Base-by-base conservation (phyloP, 768 basidiomycete genomes). In the Agaricus blazei region DNA sequence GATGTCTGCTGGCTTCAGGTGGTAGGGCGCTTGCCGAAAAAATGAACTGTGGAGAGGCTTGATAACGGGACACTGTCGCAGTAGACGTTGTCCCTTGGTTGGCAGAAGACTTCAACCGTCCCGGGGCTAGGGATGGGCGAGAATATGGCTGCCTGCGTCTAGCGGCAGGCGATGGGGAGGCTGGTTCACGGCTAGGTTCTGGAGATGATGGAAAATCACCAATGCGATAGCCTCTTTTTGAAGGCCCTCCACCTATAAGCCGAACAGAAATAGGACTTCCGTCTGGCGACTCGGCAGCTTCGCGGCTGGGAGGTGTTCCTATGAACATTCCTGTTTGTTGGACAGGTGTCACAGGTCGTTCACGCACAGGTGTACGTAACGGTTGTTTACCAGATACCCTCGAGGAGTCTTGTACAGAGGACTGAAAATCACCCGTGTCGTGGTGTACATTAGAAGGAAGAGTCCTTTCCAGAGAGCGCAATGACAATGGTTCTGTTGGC, bases 121-220 rank as follows among this genome's bases (percentile, higher is more conserved):
- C 65, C 5, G 65, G 62, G 37, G 62, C 15, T 62, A 62, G 6
- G 58, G 59, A 48, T 63, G 56, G 54, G 44, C 60, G 15, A 37
- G 31, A 19, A 65, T 19, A 7, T 63, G 64, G 24, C 63, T 56
- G 14, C 44, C 26, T 19, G 31, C 38, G 54, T 38, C 4, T 41
- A 26, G 14, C 3, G 19, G 8, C 24, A 23, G 42, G 28, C 15
- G 43, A 44, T 28, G 52, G 44, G 4, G 54, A 49, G 31, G 29
- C 9, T 11, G 41, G 23, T 27, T 34, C 36, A 24, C 37, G 12
- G 40, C 15, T 48, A 9, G 28, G 15, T 11, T 24, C 29, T 4
- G 24, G 24, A 24, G 42, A 37, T 9, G 48, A 24, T 24, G 34
- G 19, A 8, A 12, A 48, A 8, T 19, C 40, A 2, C 34, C 41